These are phyloP conservation scores for Colletotrichum simmondsii DNA, from an alignment of 2,329 filamentous ascomycete species.

Conservation along the genomic window DNA sequence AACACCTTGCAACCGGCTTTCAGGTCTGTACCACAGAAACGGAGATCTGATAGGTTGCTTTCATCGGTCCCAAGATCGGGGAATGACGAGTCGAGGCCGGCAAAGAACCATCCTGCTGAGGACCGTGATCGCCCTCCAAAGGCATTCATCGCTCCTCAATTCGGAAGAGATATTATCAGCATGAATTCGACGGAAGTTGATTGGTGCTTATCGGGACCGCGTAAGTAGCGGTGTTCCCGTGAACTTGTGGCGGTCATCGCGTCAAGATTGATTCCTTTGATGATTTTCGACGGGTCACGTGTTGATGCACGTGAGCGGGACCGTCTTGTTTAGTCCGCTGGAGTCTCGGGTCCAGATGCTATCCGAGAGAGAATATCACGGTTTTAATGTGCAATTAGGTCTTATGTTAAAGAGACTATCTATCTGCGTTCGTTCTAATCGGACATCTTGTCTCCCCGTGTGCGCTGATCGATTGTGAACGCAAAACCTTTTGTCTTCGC, in stretches of 20 bases:
- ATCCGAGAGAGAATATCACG: too few relatives aligned
- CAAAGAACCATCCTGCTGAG: slow-evolving; percentile 60
- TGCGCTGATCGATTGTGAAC: too few relatives aligned
- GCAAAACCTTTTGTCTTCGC: too few relatives aligned
- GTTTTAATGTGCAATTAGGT: too few relatives aligned
- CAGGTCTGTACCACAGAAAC: slow-evolving; percentile 50
- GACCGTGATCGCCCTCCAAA: slow-evolving; percentile 38
- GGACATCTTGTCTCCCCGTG: too few relatives aligned
- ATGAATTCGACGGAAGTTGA: too few relatives aligned
- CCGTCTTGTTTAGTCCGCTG: neutral
- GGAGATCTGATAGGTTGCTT: slow-evolving; percentile 50
- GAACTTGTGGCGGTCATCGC: neutral
- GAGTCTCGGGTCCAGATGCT: neutral
- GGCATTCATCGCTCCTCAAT: slow-evolving; percentile 35
- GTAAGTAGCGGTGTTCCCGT: neutral
- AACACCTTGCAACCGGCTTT: slow-evolving; percentile 70
- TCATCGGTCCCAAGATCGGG: slow-evolving; percentile 60
- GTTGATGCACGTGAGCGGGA: neutral
- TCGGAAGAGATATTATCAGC: neutral
- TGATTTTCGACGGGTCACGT: neutral
- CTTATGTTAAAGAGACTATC: too few relatives aligned
- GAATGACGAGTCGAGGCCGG: slow-evolving; percentile 65
- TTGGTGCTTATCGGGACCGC: neutral
- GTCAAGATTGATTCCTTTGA: neutral
- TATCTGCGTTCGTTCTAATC: too few relatives aligned